Conservation (phyloP, 225 moss, liverwort and hornwort species). For the Anthoceros angustus region DNA sequence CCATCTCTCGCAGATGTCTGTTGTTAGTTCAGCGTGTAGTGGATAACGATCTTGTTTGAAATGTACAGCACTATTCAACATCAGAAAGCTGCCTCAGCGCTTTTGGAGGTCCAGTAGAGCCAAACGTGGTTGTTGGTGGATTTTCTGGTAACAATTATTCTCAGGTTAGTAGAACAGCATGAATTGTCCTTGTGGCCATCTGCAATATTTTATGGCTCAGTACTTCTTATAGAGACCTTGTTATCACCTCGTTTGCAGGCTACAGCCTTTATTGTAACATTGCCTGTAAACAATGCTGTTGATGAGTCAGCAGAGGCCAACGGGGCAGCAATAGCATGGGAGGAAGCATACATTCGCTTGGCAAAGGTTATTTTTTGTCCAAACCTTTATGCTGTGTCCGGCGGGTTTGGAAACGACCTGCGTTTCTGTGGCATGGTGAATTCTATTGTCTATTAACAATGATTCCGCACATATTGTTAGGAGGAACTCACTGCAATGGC, state of each 20-base stretch:
- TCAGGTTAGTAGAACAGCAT: conserved; percentile 28
- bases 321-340: conserved; percentile 75
- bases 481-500: conserved; percentile 58
- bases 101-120: conserved; percentile 86
- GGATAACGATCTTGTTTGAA: neutral
- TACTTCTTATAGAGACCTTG: neutral
- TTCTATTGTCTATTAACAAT: neutral
- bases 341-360: conserved; percentile 54
- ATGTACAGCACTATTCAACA: conserved; percentile 73
- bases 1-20: too few relatives aligned
- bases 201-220: neutral
- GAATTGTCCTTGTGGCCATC: neutral
- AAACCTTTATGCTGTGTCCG: neutral
- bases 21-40: too few relatives aligned
- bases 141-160: conserved; percentile 63
- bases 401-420: neutral
- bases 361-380: conserved; percentile 33
- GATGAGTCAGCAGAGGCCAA: conserved; percentile 39
- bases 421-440: neutral
- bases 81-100: conserved; percentile 85
- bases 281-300: conserved; percentile 68
- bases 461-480: conserved; percentile 13
- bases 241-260: conserved; percentile 33
- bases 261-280: conserved; percentile 69
- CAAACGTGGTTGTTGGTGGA: conserved; percentile 74